Evolutionary conservation across 805 yeast genomes (phyloP).

Genomic region (Teunomyces tritomae): DNA sequence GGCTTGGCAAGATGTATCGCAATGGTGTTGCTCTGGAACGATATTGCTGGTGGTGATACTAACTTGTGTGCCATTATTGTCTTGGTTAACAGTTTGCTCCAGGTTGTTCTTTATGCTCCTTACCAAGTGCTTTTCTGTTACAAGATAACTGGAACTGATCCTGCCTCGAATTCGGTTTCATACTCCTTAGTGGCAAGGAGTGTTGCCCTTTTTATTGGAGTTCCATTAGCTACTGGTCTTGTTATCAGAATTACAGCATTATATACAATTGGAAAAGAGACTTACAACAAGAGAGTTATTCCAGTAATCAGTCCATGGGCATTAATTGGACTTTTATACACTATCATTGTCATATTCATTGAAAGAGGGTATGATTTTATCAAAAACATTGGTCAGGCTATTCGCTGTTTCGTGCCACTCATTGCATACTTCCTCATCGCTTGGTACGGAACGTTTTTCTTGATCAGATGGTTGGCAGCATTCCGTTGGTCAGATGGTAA

Average conservation of each 20-base stretch:
- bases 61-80: conserved; percentile 53
- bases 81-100: conserved; percentile 48
- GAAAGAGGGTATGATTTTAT: conserved; percentile 48
- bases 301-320: conserved; percentile 49
- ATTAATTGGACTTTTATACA: conserved; percentile 49
- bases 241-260: conserved; percentile 33
- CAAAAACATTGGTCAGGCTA: conserved; percentile 46
- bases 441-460: conserved; percentile 45
- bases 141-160: conserved; percentile 34
- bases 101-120: conserved; percentile 53
- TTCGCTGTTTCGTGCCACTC: conserved; percentile 51
- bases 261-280: conserved; percentile 24
- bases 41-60: conserved; percentile 51
- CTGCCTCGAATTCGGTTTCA: conserved; percentile 15
- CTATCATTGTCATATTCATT: conserved; percentile 51
- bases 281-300: conserved; percentile 33
- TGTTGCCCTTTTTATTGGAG: conserved; percentile 53
- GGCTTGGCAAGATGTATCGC: conserved; percentile 63
- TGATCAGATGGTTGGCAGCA: conserved; percentile 27
- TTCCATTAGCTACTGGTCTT: conserved; percentile 49
- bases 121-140: conserved; percentile 47
- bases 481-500: background rate
- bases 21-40: conserved; percentile 60
- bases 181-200: conserved; percentile 45
- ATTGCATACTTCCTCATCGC: conserved; percentile 44